These are phyloP conservation scores for Auricularia cornea DNA, from an alignment of 768 basidiomycete species.

Conservation along the genomic window DNA sequence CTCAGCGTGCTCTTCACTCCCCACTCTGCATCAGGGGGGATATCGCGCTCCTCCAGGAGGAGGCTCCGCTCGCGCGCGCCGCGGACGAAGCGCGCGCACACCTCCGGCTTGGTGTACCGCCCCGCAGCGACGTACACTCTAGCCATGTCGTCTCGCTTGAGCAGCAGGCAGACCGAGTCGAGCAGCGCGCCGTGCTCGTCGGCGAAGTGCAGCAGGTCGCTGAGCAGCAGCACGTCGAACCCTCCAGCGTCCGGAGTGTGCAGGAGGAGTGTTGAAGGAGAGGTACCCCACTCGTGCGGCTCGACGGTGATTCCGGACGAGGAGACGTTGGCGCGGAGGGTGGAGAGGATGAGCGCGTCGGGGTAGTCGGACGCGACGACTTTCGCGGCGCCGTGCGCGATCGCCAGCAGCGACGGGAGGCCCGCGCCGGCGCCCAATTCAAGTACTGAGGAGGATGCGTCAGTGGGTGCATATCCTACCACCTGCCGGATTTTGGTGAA, in stretches of 20 bases:
- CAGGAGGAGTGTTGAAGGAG: not conserved
- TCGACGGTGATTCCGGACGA: slow-evolving; percentile 35
- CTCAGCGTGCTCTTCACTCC: no score
- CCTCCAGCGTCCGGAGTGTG: slow-evolving; percentile 8
- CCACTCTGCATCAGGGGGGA: no score
- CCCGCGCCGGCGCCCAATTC: slow-evolving; percentile 66
- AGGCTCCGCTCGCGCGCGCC: not conserved
- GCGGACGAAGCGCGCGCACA: slow-evolving; percentile 46
- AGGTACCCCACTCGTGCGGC: slow-evolving; percentile 62
- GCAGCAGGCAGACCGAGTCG: slow-evolving; percentile 39
- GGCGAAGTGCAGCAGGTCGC: slow-evolving; percentile 66
- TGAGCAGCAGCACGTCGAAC: slow-evolving; percentile 57
- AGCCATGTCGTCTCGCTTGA: slow-evolving; percentile 33
- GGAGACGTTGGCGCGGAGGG: slow-evolving; percentile 52
- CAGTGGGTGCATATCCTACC: no score
- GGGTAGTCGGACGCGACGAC: slow-evolving; percentile 65
- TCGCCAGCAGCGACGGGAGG: slow-evolving; percentile 52
- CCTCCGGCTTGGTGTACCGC: slow-evolving; percentile 44
- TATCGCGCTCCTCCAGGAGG: not conserved
- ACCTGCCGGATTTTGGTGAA: no score
- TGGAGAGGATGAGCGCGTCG: slow-evolving; percentile 49
- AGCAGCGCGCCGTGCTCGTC: slow-evolving; percentile 50
- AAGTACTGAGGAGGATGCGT: slow-evolving; percentile 35
- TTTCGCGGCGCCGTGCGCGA: slow-evolving; percentile 30
- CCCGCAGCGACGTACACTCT: slow-evolving; percentile 56